Evolutionary conservation across 495 filamentous ascomycete species (phyloP), one percentile per base, ranked within the genome.

Genomic region (Aspergillus cavernicola): DNA sequence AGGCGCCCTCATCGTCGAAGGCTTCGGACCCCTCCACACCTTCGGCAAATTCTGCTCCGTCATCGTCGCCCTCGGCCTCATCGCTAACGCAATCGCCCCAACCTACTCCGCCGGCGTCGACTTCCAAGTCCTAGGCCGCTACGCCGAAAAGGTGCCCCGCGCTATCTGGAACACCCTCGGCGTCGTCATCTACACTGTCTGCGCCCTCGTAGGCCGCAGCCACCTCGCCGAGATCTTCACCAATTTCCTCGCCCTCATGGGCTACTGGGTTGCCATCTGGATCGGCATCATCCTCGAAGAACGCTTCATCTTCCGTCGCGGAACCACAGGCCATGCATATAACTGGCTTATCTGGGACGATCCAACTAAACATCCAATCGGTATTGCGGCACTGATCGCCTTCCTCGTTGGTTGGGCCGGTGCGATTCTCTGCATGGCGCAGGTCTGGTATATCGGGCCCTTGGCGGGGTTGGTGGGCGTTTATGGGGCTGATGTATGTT

Each of bases 1-100:
- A 59, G 75, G 76, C 43, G 76, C 76, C 12, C 76, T 92, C 1
- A 80, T 90, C 12, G 83, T 87, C 7, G 79, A 83, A 59, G 86
- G 78, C 16, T 87, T 79, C 61, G 70, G 66, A 2, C 78, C 82
- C 0, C 73, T 90, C 0, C 79, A 80, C 33, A 70, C 69, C 0
- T 92, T 92, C 55, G 87, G 87, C 36, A 84, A 84, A 56, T 86
- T 90, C 73, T 86, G 84, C 64, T 77, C 80, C 16, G 85, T 89
- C 1, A 63, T 92, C n/a, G 71, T 86, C 7, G 84, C 85, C 0
- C 70, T 92, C 1, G 85, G 87, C 1, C 71, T 89, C 9, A 83
- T 90, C 41, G 80, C 85, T 26, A 92, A 92, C 63, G 79, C 80
- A 29, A 77, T 90, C 29, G 72, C 83, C 0, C 85, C 86, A 1